phyloP scores from a whole-genome alignment of 2,329 filamentous ascomycete genomes.

The Colletotrichum siamense region DNA sequence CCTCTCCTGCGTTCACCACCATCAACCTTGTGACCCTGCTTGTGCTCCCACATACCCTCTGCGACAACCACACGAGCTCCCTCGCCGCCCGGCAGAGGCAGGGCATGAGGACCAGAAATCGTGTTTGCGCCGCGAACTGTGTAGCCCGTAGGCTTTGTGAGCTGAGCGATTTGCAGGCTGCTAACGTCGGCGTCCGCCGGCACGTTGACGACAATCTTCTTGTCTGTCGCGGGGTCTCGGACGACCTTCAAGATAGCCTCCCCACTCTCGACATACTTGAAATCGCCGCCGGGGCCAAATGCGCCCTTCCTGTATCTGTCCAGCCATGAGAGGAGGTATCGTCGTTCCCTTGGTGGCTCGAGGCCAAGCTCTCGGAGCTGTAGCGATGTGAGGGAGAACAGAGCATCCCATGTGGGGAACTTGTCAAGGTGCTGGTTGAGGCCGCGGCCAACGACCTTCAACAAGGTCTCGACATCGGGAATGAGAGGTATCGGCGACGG shows the following conservation, averaged over 20 bases:
- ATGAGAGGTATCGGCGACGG: conserved; percentile 84
- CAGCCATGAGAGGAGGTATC: conserved; percentile 88
- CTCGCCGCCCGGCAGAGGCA: conserved; percentile 68
- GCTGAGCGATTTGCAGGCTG: conserved; percentile 31
- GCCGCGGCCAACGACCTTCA: conserved; percentile 88
- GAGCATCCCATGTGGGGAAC: conserved; percentile 86
- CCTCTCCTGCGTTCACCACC: conserved; percentile 91
- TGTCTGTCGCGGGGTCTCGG: conserved; percentile 45
- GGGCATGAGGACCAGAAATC: conserved; percentile 78
- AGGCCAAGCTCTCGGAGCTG: conserved; percentile 86
- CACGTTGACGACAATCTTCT: conserved; percentile 62
- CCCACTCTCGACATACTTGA: conserved; percentile 70
- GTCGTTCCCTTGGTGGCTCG: conserved; percentile 81
- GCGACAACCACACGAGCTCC: conserved; percentile 72
- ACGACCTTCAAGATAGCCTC: conserved; percentile 56
- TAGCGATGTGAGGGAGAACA: conserved; percentile 80
- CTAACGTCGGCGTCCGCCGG: conserved; percentile 45
- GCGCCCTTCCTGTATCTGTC: conserved; percentile 81
- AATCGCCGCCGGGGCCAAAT: conserved; percentile 83
- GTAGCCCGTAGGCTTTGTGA: conserved; percentile 54
- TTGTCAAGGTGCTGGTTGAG: conserved; percentile 84
- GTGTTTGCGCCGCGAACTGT: conserved; percentile 70
- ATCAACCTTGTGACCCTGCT: conserved; percentile 88
- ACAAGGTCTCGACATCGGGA: conserved; percentile 84
- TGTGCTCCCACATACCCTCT: conserved; percentile 94